Evolutionary conservation across 2,329 filamentous ascomycete genomes (phyloP), one percentile per base, ranked within the genome.

Genomic region (Ophiocordyceps sinensis): DNA sequence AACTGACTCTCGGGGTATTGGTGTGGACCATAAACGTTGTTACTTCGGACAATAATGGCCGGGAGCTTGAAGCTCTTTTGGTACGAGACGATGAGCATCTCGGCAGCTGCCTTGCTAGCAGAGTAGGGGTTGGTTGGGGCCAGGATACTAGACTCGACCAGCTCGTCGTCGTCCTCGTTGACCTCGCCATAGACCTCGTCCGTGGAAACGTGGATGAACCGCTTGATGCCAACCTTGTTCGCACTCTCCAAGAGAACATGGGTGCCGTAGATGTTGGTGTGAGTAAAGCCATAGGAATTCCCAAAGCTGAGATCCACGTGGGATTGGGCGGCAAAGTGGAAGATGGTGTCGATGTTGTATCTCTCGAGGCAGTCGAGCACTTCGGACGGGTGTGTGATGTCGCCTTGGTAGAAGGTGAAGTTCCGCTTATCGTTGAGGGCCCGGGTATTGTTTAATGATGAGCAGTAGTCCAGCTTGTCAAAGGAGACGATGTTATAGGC

Each of bases 121-220:
- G 82, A 79, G 51, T 88, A 88, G 13, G 85, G 85, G 53, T 89
- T 89, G 17, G 84, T 88, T 0, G 85, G 85, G 1, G 79, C 78
- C 29, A 88, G 67, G 49, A 84, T 76, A 61, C 81, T 84, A 14
- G 76, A 75, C 62, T 88, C 84, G 35, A 79, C 65, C 47, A 85
- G 60, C 53, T 85, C 82, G 45, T 82, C 79, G 4, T 78, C 78
- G 31, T 77, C 80, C 40, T 80, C 75, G 44, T 75, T 75, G 44
- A 85, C 81, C 57, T 89, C 84, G 36, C 85, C 85, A 51, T 89
- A 89, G 1, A 89, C 85, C 63, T 89, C 85, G 55, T 91, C 85
- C 1, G 85, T 89, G 10, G 82, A 86, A 47, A 89, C 77, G 58
- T 89, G 84, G 52, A 89, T 79, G 59, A 89, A 89, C 37, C 79